phyloP scores from a whole-genome alignment of 257 asterid genomes.

The Anisodus tanguticus region DNA sequence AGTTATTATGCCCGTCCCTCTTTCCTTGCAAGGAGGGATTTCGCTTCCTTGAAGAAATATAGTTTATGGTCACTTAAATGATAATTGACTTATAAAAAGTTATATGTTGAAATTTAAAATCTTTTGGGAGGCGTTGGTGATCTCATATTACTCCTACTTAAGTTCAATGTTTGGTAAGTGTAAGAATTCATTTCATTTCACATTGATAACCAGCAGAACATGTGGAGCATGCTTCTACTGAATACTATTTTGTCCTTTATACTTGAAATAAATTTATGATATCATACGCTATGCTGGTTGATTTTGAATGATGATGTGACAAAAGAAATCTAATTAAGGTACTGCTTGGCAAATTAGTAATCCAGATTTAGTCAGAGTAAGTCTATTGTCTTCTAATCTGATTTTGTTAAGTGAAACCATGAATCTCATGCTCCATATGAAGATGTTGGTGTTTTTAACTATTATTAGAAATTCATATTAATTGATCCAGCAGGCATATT shows the following conservation, averaged over 20 bases:
- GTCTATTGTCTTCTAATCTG: background rate
- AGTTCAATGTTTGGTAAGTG: background rate
- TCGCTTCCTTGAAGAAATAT: no score
- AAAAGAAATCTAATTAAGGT: conserved; percentile 6
- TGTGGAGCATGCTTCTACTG: background rate
- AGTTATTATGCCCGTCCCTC: no score
- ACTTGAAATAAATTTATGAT: background rate
- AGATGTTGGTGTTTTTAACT: background rate
- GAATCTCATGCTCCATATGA: background rate
- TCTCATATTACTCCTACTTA: no score
- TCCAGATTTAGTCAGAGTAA: background rate
- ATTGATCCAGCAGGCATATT: background rate
- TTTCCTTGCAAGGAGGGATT: no score
- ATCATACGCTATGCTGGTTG: background rate
- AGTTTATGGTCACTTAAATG: no score
- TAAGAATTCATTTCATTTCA: background rate
- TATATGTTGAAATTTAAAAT: no score
- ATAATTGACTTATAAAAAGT: no score
- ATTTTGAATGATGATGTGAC: conserved; percentile 21
- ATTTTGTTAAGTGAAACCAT: background rate
- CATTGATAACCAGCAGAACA: background rate
- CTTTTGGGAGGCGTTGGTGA: no score
- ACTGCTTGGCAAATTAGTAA: background rate
- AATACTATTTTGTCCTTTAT: background rate
- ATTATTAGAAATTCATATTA: background rate